Conservation (phyloP, 306 rosid species). For the Trifolium dubium region DNA sequence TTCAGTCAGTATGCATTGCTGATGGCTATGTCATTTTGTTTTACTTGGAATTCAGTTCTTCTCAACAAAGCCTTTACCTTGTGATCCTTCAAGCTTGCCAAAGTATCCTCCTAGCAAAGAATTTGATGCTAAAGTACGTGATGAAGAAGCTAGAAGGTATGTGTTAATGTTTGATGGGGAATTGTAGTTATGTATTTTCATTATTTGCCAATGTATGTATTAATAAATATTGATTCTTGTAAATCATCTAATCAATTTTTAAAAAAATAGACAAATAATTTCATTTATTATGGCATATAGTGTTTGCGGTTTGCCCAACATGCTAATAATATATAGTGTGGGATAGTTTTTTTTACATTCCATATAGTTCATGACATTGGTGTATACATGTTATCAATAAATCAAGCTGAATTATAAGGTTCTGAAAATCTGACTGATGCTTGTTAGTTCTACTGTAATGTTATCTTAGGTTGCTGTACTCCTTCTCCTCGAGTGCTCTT, state of each 20-base stretch:
- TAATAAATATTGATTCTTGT: too few relatives aligned
- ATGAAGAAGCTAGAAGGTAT: conserved; percentile 97
- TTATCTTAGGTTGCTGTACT: conserved; percentile 11
- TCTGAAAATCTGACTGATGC: conserved; percentile 10
- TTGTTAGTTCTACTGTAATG: not conserved
- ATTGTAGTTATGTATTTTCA: conserved; percentile 24
- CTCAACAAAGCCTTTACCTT: conserved; percentile 85
- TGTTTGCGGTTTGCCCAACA: too few relatives aligned
- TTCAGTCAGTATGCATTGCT: conserved; percentile 23
- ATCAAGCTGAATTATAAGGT: conserved; percentile 4
- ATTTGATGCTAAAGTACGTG: conserved; percentile 94
- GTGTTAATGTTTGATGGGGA: conserved; percentile 31
- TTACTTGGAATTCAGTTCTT: conserved; percentile 64
- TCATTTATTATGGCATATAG: too few relatives aligned
- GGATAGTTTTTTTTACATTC: not conserved
- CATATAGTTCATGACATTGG: conserved; percentile 1
- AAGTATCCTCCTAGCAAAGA: conserved; percentile 99
- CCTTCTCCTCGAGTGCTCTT: not conserved
- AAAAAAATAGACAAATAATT: too few relatives aligned
- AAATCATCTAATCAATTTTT: too few relatives aligned
- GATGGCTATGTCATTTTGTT: conserved; percentile 39
- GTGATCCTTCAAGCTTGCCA: conserved; percentile 95
- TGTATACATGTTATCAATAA: conserved; percentile 10
- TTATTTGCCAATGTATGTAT: conserved; percentile 1
- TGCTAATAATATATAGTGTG: too few relatives aligned